Conservation (phyloP, 2,329 filamentous ascomycete genomes). For the Aspergillus novoparasiticus region DNA sequence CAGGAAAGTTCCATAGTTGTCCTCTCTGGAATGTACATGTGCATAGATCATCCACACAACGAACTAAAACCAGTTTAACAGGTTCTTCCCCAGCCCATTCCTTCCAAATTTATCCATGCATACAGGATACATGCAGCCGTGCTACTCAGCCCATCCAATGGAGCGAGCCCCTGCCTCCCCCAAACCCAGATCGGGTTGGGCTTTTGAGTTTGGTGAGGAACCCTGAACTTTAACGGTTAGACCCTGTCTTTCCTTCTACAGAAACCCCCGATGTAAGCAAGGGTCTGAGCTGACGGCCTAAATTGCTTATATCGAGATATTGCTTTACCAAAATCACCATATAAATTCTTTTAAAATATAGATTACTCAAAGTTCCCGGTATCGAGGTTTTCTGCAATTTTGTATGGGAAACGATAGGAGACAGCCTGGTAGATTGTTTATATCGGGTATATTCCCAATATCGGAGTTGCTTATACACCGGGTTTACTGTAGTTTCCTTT, state of each 20-base stretch:
- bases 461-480: no score
- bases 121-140: constrained; percentile 1
- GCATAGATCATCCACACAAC: not conserved
- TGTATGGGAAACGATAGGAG: no score
- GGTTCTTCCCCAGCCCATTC: not conserved
- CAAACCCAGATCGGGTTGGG: not conserved
- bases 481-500: not conserved
- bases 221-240: not conserved
- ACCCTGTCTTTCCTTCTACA: not conserved
- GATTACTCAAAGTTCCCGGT: no score
- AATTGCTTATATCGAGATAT: no score
- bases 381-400: no score
- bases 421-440: no score
- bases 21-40: constrained; percentile 13
- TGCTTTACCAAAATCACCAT: no score
- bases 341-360: no score
- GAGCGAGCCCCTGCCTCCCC: not conserved
- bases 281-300: no score
- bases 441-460: no score
- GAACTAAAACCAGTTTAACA: not conserved
- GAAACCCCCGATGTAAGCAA: no score
- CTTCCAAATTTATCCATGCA: constrained; percentile 5
- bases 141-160: not conserved
- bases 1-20: constrained; percentile 12
- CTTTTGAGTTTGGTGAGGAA: not conserved